Evolutionary conservation across 257 asterid species (phyloP).

Genomic region (Anisodus acutangulus): DNA sequence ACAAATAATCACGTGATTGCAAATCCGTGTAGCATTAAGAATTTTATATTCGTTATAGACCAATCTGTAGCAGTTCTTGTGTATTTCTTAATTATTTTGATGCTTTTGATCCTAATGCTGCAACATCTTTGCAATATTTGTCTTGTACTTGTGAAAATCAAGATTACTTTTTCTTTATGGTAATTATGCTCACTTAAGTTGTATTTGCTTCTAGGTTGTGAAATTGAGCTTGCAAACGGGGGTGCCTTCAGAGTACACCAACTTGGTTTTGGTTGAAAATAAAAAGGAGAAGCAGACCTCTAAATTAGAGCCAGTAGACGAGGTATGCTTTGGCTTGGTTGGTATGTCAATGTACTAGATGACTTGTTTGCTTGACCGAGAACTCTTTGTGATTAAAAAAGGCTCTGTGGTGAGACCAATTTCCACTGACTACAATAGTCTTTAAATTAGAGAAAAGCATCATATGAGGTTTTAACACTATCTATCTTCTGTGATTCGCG

Average conservation of each 20-base stretch:
- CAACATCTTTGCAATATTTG: background rate
- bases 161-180: background rate
- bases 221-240: conserved; percentile 71
- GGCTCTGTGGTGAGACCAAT: background rate
- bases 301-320: conserved; percentile 43
- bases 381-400: background rate
- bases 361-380: background rate
- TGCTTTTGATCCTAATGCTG: background rate
- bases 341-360: background rate
- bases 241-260: conserved; percentile 73
- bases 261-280: conserved; percentile 57
- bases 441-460: conserved; percentile 10
- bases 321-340: conserved; percentile 45
- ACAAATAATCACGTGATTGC: background rate
- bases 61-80: background rate
- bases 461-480: background rate
- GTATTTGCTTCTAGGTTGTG: conserved; percentile 49
- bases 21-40: background rate
- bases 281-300: conserved; percentile 44
- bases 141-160: background rate
- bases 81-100: background rate
- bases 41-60: background rate
- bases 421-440: too few relatives aligned
- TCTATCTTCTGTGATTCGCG: background rate
- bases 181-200: background rate